Evolutionary conservation across 768 basidiomycete species (phyloP).

Genomic region (Leccinum barrowsii): DNA sequence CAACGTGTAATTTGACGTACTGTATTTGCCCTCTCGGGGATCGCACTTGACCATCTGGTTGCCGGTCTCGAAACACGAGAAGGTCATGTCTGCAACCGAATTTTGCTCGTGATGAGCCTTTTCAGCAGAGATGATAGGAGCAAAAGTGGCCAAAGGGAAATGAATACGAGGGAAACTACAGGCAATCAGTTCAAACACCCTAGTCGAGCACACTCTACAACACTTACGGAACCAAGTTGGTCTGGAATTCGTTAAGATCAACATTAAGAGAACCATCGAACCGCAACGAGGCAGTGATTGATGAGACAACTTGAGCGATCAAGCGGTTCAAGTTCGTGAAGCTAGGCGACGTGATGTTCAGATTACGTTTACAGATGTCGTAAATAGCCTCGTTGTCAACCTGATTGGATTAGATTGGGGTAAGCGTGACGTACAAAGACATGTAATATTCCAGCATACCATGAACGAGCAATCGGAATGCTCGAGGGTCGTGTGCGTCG

Average conservation of each 20-base stretch:
- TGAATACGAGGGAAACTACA: constrained; percentile 94
- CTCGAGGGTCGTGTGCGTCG: constrained; percentile 97
- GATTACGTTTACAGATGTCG: constrained; percentile 84
- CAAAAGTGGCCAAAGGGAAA: constrained; percentile 96
- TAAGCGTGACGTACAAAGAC: constrained; percentile 1
- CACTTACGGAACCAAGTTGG: constrained; percentile 93
- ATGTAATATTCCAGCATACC: constrained; percentile 43
- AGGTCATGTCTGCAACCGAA: constrained; percentile 97
- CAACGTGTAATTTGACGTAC: constrained; percentile 28
- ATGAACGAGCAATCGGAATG: constrained; percentile 99
- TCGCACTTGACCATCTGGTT: constrained; percentile 83
- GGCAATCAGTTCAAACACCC: neutral
- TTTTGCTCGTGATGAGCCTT: constrained; percentile 97
- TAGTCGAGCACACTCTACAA: neutral
- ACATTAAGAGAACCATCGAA: constrained; percentile 66
- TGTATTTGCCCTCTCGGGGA: constrained; percentile 78
- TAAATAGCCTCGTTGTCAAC: constrained; percentile 83
- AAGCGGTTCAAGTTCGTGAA: constrained; percentile 95
- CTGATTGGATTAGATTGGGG: constrained; percentile 28
- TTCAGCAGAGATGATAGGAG: constrained; percentile 89
- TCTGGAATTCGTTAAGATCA: constrained; percentile 96
- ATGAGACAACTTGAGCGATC: constrained; percentile 98
- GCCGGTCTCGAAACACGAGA: constrained; percentile 76
- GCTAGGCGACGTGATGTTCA: constrained; percentile 81
- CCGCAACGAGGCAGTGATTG: constrained; percentile 86